phyloP scores from a whole-genome alignment of 163 green algal genomes.

The Coccomyxa subellipsoidea region DNA sequence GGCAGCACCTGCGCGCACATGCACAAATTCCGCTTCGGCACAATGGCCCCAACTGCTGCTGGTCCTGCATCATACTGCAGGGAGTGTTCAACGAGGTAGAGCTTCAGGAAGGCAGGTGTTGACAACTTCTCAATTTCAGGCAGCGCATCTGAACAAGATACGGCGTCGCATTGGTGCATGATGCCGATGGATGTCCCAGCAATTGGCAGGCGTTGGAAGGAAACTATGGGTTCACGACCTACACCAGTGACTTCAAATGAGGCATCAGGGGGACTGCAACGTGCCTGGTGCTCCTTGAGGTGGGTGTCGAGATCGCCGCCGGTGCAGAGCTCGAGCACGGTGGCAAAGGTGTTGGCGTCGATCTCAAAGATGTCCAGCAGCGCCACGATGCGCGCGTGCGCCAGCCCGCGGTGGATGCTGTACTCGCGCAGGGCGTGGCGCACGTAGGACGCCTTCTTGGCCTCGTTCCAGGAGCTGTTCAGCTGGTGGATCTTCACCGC shows the following conservation, averaged over 20 bases:
- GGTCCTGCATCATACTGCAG: background rate
- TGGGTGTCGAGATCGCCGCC: constrained; percentile 86
- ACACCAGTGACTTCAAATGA: too few species aligned
- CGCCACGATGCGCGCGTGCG: constrained; percentile 74
- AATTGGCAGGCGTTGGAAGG: too few species aligned
- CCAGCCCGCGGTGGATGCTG: constrained; percentile 75
- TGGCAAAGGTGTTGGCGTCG: constrained; percentile 87
- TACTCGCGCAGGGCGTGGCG: constrained; percentile 89
- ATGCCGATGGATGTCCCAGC: too few species aligned
- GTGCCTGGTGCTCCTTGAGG: constrained; percentile 67
- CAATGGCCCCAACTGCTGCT: too few species aligned
- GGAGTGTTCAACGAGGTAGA: too few species aligned
- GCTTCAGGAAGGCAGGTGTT: too few species aligned
- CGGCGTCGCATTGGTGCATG: too few species aligned
- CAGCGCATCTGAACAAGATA: too few species aligned
- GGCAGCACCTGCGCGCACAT: constrained; percentile 59
- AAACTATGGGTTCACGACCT: too few species aligned
- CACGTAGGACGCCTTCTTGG: constrained; percentile 87
- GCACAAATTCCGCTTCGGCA: background rate
- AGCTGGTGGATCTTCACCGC: constrained; percentile 91
- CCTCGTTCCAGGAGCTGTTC: constrained; percentile 66
- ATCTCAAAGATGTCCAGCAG: constrained; percentile 95
- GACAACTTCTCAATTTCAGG: too few species aligned
- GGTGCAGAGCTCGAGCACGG: constrained; percentile 88
- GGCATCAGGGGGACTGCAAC: background rate